Evolutionary conservation across 495 filamentous ascomycete genomes (phyloP).

Genomic region (Parathielavia appendiculata): DNA sequence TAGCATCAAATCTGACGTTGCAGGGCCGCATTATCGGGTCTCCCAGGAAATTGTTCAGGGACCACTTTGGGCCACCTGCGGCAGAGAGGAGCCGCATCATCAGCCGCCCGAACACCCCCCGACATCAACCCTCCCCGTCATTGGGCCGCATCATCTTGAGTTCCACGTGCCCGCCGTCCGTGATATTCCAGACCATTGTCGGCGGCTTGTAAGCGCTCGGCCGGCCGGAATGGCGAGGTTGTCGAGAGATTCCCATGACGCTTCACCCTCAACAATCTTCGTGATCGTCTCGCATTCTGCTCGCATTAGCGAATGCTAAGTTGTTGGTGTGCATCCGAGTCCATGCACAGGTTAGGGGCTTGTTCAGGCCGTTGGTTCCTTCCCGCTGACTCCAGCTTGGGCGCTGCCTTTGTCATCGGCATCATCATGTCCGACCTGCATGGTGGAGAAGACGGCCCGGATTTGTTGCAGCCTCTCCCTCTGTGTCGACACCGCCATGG

Average conservation of each 20-base stretch:
- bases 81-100: slow-evolving; percentile 29
- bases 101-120: slow-evolving; percentile 12
- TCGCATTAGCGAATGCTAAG: neutral
- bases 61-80: slow-evolving; percentile 23
- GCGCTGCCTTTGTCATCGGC: slow-evolving; percentile 7
- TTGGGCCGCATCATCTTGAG: neutral
- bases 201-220: slow-evolving; percentile 7
- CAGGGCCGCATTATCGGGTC: slow-evolving; percentile 28
- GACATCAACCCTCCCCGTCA: slow-evolving; percentile 22
- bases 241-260: slow-evolving; percentile 4
- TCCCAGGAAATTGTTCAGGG: slow-evolving; percentile 27
- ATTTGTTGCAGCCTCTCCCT: slow-evolving; percentile 68
- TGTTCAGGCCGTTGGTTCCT: slow-evolving; percentile 14
- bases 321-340: neutral
- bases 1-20: slow-evolving; percentile 26
- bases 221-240: neutral
- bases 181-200: neutral
- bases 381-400: slow-evolving; percentile 2
- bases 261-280: neutral
- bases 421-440: slow-evolving; percentile 30
- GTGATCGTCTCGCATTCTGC: neutral
- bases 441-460: slow-evolving; percentile 61
- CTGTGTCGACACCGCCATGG: slow-evolving; percentile 55
- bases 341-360: neutral
- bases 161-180: neutral